These are phyloP conservation scores for Leccinellum albellum DNA, from an alignment of 768 basidiomycete species.

Conservation along the genomic window DNA sequence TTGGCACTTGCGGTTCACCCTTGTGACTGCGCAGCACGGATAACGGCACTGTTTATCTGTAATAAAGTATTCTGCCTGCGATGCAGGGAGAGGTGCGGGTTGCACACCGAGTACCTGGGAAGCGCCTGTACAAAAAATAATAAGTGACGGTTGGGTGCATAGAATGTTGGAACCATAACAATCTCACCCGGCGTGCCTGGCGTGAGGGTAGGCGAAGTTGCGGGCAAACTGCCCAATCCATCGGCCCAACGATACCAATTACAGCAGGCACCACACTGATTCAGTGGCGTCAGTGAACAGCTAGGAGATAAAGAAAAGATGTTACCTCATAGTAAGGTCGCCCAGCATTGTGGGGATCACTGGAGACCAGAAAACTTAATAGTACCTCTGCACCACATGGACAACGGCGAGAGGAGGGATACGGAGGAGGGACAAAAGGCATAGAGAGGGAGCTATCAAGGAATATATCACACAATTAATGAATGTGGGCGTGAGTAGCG, in stretches of 20 bases:
- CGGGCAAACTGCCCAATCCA: background rate
- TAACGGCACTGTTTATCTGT: background rate
- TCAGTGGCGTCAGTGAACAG: background rate
- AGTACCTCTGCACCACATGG: background rate
- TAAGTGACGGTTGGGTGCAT: background rate
- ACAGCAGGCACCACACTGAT: background rate
- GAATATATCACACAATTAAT: background rate
- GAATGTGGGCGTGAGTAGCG: background rate
- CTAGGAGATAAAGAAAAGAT: background rate
- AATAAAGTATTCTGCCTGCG: background rate
- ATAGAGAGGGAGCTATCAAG: background rate
- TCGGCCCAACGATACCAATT: background rate
- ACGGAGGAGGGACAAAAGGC: background rate
- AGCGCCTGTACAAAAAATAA: background rate
- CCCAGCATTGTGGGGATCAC: background rate
- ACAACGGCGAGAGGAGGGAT: background rate
- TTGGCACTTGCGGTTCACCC: background rate
- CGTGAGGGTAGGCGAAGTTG: background rate
- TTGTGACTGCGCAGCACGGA: background rate
- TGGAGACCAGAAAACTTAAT: background rate
- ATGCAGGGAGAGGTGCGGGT: background rate
- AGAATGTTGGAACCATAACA: background rate
- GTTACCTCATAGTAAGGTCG: background rate
- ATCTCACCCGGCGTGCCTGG: background rate
- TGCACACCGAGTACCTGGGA: background rate